These are phyloP conservation scores for Coemansia erecta DNA, from an alignment of 192 early-diverging fungal genomes.

Conservation along the genomic window DNA sequence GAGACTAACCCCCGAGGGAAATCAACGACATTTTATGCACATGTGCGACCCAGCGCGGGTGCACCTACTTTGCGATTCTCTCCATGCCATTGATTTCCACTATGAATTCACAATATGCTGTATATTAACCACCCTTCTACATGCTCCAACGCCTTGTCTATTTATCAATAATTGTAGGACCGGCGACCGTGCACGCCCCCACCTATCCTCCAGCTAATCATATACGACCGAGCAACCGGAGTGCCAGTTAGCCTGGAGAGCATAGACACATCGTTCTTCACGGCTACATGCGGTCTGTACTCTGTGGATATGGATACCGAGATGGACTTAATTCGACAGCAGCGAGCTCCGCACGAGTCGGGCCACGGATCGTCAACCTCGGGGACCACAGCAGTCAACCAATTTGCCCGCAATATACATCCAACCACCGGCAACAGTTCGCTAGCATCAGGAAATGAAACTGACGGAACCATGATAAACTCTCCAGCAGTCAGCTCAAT, in stretches of 20 bases:
- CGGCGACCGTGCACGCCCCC: constrained; percentile 63
- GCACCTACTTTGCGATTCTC: no score
- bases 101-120: no score
- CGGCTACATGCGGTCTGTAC: constrained; percentile 34
- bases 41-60: background rate
- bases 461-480: constrained; percentile 1
- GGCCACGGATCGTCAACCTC: constrained; percentile 15
- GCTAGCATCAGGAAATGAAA: background rate
- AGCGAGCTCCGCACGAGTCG: constrained; percentile 27
- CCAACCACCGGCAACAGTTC: background rate
- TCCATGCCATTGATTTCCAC: no score
- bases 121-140: no score
- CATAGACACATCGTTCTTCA: constrained; percentile 42
- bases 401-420: background rate
- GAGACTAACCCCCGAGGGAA: background rate
- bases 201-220: constrained; percentile 62
- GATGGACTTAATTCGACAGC: constrained; percentile 46
- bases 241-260: constrained; percentile 26
- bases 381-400: background rate
- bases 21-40: background rate
- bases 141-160: no score
- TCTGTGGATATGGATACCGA: constrained; percentile 37
- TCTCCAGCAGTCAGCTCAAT: background rate
- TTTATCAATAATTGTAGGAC: constrained; percentile 49
- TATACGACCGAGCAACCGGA: constrained; percentile 51